Evolutionary conservation across 192 early-diverging fungal species (phyloP), one percentile per base, ranked within the genome.

Genomic region (Funneliformis mosseae): DNA sequence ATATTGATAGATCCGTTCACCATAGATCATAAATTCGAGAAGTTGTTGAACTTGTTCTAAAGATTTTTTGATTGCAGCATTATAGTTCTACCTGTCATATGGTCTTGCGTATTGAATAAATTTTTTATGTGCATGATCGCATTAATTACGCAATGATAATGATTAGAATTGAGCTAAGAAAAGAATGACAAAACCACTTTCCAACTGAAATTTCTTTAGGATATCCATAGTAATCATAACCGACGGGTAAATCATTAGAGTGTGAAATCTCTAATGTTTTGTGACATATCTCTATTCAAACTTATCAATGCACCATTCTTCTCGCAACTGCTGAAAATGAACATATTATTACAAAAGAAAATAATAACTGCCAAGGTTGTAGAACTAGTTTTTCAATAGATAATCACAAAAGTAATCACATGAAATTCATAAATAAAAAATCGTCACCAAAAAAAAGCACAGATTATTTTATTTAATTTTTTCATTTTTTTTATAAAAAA

Each of bases 41-140:
- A 78, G 63, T 27, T 38, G 62, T 28, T 48, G 7, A 48, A 68
- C 28, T 78, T 67, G 63, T 10, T 67, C 16, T 25, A 77, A 23
- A 0, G 39, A 61, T 12, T 45, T 10, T n/a, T 1, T n/a, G 14
- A 77, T 42, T 42, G 25, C 76, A 43, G 5, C n/a, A 0, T 8
- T 60, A 77, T 77, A 77, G 23, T 25, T 27, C 0, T 63, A 25
- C 16, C 11, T 50, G 5, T 8, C 55, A 3, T 74, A 74, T 45
- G 7, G 1, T 21, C 27, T 1, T 76, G 76, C 61, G 25, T 77
- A 77, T 14, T 67, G 38, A 76, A 76, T 76, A 76, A 76, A 62
- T 61, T 6, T 4, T 4, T 23, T 12, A 38, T 6, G 5, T 68
- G 8, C 1, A 1, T 10, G 0, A 78, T 78, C 39, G 76, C 76